These are phyloP conservation scores for Ascochyta lentis DNA, from an alignment of 2,329 filamentous ascomycete species.

Conservation along the genomic window DNA sequence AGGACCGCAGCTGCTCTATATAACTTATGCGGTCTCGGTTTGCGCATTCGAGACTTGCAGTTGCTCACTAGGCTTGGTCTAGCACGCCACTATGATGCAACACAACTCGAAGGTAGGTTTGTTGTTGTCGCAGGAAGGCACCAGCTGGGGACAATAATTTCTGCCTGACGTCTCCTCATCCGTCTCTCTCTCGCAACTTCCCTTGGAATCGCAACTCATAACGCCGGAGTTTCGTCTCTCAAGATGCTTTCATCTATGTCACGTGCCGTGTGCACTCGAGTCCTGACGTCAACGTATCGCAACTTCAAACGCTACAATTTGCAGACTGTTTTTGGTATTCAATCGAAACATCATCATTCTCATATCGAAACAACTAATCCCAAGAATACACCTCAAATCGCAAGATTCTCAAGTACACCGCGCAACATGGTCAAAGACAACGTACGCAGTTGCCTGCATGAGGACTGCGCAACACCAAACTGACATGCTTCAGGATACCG, in stretches of 20 bases:
- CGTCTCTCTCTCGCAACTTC: background rate
- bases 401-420: background rate
- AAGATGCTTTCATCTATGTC: constrained; percentile 2
- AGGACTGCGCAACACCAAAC: no score
- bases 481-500: constrained; percentile 42
- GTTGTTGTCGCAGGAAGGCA: background rate
- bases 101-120: background rate
- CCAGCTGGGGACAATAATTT: background rate
- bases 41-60: background rate
- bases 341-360: background rate
- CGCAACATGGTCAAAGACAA: constrained; percentile 60
- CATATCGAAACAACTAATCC: background rate
- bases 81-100: constrained; percentile 6
- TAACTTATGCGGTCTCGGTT: background rate
- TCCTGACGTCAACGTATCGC: constrained; percentile 7
- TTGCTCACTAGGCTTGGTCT: constrained; percentile 4
- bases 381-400: background rate
- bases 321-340: background rate
- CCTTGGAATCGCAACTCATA: background rate
- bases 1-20: background rate
- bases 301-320: background rate
- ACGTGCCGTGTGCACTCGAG: background rate
- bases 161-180: background rate
- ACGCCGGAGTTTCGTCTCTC: no score
- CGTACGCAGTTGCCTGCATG: constrained; percentile 1